These are phyloP conservation scores for Pseudoturritis turrita DNA, from an alignment of 345 rosid species.

Conservation along the genomic window DNA sequence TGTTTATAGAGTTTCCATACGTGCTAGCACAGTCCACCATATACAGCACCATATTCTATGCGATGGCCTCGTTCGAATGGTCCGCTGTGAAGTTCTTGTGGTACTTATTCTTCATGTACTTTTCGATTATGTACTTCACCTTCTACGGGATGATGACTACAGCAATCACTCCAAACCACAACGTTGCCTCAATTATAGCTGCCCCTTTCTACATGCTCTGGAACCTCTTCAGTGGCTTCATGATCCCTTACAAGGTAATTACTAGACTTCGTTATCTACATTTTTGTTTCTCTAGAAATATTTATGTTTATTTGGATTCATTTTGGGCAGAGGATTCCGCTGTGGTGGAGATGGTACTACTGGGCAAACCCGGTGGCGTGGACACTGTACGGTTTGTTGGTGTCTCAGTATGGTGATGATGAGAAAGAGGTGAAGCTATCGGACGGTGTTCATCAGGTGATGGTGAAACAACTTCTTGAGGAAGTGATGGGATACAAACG, in stretches of 20 bases:
- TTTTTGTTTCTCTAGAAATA: background rate
- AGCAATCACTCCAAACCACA: constrained; percentile 93
- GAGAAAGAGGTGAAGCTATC: constrained; percentile 45
- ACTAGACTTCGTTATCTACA: background rate
- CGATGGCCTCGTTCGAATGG: constrained; percentile 93
- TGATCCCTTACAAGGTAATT: constrained; percentile 89
- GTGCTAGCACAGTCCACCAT: constrained; percentile 71
- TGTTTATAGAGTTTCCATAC: constrained; percentile 88
- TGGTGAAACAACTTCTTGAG: constrained; percentile 50
- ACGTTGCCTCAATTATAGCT: constrained; percentile 81
- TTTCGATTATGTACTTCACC: constrained; percentile 84
- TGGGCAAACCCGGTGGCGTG: constrained; percentile 99
- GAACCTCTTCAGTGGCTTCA: constrained; percentile 98
- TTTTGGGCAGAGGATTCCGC: constrained; percentile 73
- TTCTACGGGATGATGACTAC: constrained; percentile 99
- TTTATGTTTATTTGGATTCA: background rate
- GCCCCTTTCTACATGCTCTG: constrained; percentile 99
- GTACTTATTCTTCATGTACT: constrained; percentile 94
- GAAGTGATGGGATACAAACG: constrained; percentile 67
- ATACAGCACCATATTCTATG: constrained; percentile 77
- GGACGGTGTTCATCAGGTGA: constrained; percentile 44
- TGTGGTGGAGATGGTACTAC: constrained; percentile 99
- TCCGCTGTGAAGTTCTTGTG: constrained; percentile 69
- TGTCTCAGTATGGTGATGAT: constrained; percentile 79
- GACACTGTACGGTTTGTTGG: constrained; percentile 79